Percentiles rank a stretch among this genome's conserved stretches.
Evolutionary conservation across 352 stramenopile genomes (phyloP).

Genomic region (Elongisporangium anandrum): DNA sequence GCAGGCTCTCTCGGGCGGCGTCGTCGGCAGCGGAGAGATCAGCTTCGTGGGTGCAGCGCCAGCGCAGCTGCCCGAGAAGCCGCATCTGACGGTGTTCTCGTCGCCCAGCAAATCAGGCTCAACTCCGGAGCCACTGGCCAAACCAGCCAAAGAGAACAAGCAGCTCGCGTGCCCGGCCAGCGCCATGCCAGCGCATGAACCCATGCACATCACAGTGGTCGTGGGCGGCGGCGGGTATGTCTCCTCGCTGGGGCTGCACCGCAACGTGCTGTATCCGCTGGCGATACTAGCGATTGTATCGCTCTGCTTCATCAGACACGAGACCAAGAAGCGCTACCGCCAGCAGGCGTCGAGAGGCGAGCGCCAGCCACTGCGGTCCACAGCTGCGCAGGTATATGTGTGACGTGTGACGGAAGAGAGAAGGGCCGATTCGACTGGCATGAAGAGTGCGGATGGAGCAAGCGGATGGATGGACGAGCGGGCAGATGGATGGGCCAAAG

Average conservation of each 20-base stretch:
- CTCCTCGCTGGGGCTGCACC: not conserved
- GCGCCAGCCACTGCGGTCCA: not conserved
- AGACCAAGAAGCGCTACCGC: not conserved
- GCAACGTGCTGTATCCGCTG: not conserved
- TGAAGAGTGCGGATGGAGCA: not conserved
- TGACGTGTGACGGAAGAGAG: not conserved
- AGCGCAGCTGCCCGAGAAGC: not conserved
- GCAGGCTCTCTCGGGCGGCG: constrained; percentile 9
- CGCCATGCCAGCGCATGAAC: not conserved
- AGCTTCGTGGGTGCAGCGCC: not conserved
- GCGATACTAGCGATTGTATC: not conserved
- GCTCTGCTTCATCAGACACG: not conserved
- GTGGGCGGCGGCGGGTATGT: not conserved
- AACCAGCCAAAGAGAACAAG: not conserved
- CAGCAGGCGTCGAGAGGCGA: not conserved
- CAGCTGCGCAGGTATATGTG: not conserved
- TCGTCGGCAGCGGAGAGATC: not conserved
- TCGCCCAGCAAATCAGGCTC: not conserved
- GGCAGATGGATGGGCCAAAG: not conserved
- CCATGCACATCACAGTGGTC: not conserved
- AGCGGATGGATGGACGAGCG: not conserved
- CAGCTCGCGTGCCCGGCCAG: not conserved
- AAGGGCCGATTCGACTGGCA: not conserved
- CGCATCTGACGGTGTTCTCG: not conserved
- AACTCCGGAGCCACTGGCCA: not conserved